Evolutionary conservation across 1,139 yeast species (phyloP).

Genomic region (Hemisphaericaspora subhashii): DNA sequence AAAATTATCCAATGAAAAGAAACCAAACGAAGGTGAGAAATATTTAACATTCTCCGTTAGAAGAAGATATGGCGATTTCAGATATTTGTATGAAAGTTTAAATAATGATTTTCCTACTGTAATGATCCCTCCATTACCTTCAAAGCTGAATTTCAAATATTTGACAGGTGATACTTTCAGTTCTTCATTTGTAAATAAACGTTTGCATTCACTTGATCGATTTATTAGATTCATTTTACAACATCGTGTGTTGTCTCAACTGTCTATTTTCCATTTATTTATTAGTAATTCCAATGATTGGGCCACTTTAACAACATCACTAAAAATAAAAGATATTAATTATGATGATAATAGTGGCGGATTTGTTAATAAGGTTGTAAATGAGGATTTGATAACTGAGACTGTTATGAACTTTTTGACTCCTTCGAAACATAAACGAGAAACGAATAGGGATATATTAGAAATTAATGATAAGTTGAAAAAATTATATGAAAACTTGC

Average conservation of each 20-base stretch:
- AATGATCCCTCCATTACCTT: slow-evolving; percentile 91
- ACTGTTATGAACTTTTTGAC: slow-evolving; percentile 90
- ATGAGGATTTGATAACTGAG: slow-evolving; percentile 73
- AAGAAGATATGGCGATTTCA: slow-evolving; percentile 81
- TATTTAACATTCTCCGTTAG: slow-evolving; percentile 55
- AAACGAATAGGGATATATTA: slow-evolving; percentile 72
- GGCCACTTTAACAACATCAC: slow-evolving; percentile 71
- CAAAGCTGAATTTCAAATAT: slow-evolving; percentile 86
- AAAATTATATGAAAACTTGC: slow-evolving; percentile 79
- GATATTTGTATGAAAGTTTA: slow-evolving; percentile 72
- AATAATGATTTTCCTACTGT: slow-evolving; percentile 79
- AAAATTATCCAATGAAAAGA: slow-evolving; percentile 25
- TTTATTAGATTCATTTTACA: slow-evolving; percentile 70
- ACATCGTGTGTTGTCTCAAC: slow-evolving; percentile 71
- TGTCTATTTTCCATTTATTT: slow-evolving; percentile 73
- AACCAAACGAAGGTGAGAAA: slow-evolving; percentile 17
- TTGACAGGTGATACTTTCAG: slow-evolving; percentile 92
- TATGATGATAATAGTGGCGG: slow-evolving; percentile 25
- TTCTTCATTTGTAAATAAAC: slow-evolving; percentile 73
- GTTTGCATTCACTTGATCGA: slow-evolving; percentile 81
- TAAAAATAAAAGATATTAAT: slow-evolving; percentile 41
- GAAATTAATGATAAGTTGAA: slow-evolving; percentile 83
- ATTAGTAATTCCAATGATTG: slow-evolving; percentile 77
- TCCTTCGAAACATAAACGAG: slow-evolving; percentile 65
- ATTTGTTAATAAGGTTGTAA: slow-evolving; percentile 45